These are phyloP conservation scores for Neocallimastix lanati DNA, from an alignment of 192 early-diverging fungal species.

Conservation along the genomic window DNA sequence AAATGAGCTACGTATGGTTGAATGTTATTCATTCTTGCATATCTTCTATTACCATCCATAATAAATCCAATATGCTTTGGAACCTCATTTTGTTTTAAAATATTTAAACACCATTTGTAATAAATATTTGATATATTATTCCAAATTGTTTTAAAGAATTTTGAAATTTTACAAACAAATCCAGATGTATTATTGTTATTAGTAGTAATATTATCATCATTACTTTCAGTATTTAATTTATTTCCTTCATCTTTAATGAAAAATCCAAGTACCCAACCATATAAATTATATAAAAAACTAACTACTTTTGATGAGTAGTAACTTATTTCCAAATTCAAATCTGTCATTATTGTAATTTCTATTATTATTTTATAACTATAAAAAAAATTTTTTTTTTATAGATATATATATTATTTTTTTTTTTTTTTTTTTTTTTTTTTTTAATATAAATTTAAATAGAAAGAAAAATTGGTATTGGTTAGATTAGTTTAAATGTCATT, in stretches of 20 bases:
- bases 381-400: no score
- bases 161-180: not conserved
- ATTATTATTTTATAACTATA: not conserved
- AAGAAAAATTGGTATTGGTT: no score
- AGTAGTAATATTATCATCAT: not conserved
- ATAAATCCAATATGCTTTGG: slow-evolving; percentile 87
- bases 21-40: slow-evolving; percentile 41
- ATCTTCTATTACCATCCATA: slow-evolving; percentile 96
- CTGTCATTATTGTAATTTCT: not conserved
- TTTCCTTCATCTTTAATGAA: not conserved
- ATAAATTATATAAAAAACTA: not conserved
- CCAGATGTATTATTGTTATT: not conserved
- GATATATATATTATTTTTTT: no score
- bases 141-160: not conserved
- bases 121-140: not conserved
- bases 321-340: not conserved
- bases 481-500: no score
- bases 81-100: slow-evolving; percentile 37
- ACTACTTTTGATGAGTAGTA: not conserved
- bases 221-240: not conserved
- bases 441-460: no score
- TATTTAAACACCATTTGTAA: not conserved
- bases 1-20: slow-evolving; percentile 51
- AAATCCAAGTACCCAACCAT: not conserved
- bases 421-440: no score